A percentile compares a stretch with the other conserved stretches of the same genome.
phyloP scores from a whole-genome alignment of 2,329 filamentous ascomycete species.

The Talaromyces sp. region DNA sequence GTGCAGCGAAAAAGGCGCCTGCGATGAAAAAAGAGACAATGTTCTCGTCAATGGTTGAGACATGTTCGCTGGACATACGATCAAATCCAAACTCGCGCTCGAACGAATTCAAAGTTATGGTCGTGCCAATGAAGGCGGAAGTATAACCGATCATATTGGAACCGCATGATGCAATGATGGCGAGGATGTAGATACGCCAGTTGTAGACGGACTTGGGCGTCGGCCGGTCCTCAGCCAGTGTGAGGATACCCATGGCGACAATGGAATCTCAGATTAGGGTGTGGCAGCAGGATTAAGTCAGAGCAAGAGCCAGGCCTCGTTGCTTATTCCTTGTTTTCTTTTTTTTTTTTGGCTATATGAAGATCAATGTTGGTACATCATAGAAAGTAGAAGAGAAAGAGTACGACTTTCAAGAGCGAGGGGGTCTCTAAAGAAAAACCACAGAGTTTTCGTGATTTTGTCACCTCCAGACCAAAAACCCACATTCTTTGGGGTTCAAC shows the following conservation, averaged over 20 bases:
- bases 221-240: conserved; percentile 45
- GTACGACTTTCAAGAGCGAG: not conserved
- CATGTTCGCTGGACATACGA: not conserved
- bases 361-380: not conserved
- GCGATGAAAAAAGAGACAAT: not conserved
- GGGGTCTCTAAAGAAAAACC: not conserved
- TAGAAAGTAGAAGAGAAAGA: not conserved
- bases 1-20: not conserved
- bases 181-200: conserved; percentile 56
- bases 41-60: not conserved
- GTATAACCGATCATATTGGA: conserved; percentile 62
- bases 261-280: not conserved
- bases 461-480: not conserved
- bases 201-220: conserved; percentile 58
- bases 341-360: not conserved
- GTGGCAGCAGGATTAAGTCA: not conserved
- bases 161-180: conserved; percentile 53
- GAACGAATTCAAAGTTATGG: conserved; percentile 67
- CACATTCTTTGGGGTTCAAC: not conserved
- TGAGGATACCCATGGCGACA: conserved; percentile 25
- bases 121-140: conserved; percentile 74
- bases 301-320: not conserved
- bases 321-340: not conserved
- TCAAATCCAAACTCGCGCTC: conserved; percentile 36
- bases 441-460: not conserved